Percentiles rank a stretch among this genome's conserved stretches.
These are phyloP conservation scores for Sphaerulina vaccinii DNA, from an alignment of 2,329 filamentous ascomycete genomes.

Conservation along the genomic window DNA sequence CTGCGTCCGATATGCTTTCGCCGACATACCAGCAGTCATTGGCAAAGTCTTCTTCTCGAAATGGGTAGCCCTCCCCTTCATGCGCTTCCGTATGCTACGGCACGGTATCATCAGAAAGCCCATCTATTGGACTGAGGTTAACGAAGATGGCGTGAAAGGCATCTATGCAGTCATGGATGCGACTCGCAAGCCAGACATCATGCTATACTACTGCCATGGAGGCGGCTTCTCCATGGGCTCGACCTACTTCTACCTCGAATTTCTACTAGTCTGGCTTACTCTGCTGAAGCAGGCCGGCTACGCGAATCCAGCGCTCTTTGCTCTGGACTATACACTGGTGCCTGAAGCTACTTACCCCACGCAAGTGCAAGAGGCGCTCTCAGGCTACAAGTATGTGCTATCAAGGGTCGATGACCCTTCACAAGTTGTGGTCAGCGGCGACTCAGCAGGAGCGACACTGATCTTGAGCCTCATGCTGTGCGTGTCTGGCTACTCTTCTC, in stretches of 20 bases:
- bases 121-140: slow-evolving; percentile 62
- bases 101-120: slow-evolving; percentile 65
- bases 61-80: slow-evolving; percentile 68
- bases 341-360: slow-evolving; percentile 71
- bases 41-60: slow-evolving; percentile 77
- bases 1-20: slow-evolving; percentile 76
- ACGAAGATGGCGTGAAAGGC: slow-evolving; percentile 50
- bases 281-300: slow-evolving; percentile 66
- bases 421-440: slow-evolving; percentile 69
- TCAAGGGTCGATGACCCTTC: slow-evolving; percentile 57
- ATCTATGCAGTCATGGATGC: slow-evolving; percentile 68
- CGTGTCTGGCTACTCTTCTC: slow-evolving; percentile 52
- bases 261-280: slow-evolving; percentile 69
- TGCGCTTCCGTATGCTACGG: slow-evolving; percentile 71
- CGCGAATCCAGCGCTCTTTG: slow-evolving; percentile 73
- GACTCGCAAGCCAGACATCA: slow-evolving; percentile 64
- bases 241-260: slow-evolving; percentile 80
- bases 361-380: slow-evolving; percentile 68
- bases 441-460: slow-evolving; percentile 76
- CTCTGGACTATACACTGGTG: slow-evolving; percentile 77
- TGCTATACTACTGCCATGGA: slow-evolving; percentile 80
- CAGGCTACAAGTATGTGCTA: slow-evolving; percentile 70
- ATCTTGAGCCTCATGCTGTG: slow-evolving; percentile 71
- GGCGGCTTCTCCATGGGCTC: slow-evolving; percentile 85
- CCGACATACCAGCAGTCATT: slow-evolving; percentile 65